Evolutionary conservation across 805 yeast genomes (phyloP), one percentile per base, ranked within the genome.

Genomic region (Yarrowia divulgata): DNA sequence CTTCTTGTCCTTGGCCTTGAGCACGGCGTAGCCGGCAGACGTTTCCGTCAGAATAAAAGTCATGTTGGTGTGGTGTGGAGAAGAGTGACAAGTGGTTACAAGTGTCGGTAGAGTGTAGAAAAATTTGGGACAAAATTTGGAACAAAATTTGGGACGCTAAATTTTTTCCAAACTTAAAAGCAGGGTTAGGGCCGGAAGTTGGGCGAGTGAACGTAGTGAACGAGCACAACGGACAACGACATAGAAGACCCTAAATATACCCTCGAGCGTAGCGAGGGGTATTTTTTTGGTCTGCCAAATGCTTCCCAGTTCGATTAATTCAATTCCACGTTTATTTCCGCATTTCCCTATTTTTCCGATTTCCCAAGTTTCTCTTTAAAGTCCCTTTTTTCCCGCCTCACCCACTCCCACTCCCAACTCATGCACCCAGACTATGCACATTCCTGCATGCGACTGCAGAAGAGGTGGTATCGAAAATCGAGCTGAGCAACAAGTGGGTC

Each of bases 1-100:
- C 85, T 94, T 94, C 85, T 95, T 95, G 85, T 95, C 98, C 73
- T 97, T 89, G 70, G 98, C 97, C 84, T 95, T 95, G 79, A 95
- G 87, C 78, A 95, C 86, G 78, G 99, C 99, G 81, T 95, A 95
- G 78, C 99, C 99, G 67, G 99, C 99, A 73, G 99, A 91, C 73
- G 99, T 95, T 85, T 95, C 99, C 71, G 98, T 90, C 80, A 94
- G 87, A 78, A 94, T 76, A 70, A 79, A 78, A 43, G 81, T 75
- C 81, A 79, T 79, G 18, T 32, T 42, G 32, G n/a, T 12, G 48
- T 8, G 63, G 0, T 35, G 3, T 23, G 32, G 60, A 18, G 9
- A 32, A 34, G 16, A 45, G 19, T 54, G 49, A 42, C 23, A 34
- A 57, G 32, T 40, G 40, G 34, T 18, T 35, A n/a, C 48, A 42